A percentile compares a stretch with the other conserved stretches of the same genome.
Evolutionary conservation across 73 alveolate species (phyloP).

Genomic region (Symbiodinium pilosum): DNA sequence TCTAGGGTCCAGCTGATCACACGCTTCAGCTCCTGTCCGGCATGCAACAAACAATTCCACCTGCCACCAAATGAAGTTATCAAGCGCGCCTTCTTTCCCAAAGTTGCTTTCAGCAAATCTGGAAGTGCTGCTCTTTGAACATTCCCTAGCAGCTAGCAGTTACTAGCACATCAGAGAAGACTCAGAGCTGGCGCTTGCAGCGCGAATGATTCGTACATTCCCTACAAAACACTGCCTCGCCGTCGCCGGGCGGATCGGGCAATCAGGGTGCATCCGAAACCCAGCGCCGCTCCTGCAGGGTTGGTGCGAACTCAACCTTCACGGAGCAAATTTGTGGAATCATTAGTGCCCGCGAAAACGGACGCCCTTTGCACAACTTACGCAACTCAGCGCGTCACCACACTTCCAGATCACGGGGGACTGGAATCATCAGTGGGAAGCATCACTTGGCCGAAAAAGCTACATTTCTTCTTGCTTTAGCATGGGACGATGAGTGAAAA

Average conservation of each 20-base stretch:
- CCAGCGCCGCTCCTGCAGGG: constrained; percentile 11
- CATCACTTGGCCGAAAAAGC: no score
- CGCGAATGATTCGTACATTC: background rate
- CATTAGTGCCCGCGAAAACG: no score
- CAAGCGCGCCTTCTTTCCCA: background rate
- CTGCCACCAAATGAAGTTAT: background rate
- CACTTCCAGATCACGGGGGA: no score
- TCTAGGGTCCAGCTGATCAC: background rate
- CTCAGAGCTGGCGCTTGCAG: background rate
- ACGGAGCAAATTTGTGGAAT: no score
- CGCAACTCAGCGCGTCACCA: no score
- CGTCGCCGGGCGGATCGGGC: background rate
- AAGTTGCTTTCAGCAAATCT: background rate
- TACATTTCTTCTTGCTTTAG: no score
- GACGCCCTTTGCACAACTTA: no score
- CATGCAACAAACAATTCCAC: background rate
- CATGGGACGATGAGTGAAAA: no score
- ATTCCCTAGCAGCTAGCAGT: background rate
- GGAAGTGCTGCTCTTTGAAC: background rate
- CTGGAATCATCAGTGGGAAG: no score
- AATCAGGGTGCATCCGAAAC: background rate
- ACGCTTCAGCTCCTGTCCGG: background rate
- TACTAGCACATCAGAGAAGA: background rate
- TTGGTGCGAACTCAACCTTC: no score
- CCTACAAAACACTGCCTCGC: no score